These are phyloP conservation scores for Microglena sp. DNA, from an alignment of 139 green algal species.

Conservation along the genomic window DNA sequence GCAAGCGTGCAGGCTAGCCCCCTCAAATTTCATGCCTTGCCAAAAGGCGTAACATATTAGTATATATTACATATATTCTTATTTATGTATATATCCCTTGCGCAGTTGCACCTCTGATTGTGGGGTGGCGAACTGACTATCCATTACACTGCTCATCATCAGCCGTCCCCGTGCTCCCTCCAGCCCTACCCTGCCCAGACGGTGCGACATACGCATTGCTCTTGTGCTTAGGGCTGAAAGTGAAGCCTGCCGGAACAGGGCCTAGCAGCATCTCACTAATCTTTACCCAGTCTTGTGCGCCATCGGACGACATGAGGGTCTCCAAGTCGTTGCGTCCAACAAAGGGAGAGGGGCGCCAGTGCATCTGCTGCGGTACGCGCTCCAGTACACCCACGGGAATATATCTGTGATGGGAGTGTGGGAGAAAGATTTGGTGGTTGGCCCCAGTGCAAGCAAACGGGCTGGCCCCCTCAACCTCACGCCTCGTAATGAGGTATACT, in stretches of 20 bases:
- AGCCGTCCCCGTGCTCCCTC: conserved; percentile 6
- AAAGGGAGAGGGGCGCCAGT: conserved; percentile 62
- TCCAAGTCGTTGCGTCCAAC: conserved; percentile 71
- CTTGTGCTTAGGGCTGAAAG: conserved; percentile 89
- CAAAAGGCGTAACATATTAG: no score
- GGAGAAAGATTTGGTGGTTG: not conserved
- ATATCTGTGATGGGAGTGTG: conserved; percentile 53
- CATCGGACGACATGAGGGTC: conserved; percentile 66
- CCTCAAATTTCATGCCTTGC: no score
- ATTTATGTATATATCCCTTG: no score
- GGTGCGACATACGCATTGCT: conserved; percentile 17
- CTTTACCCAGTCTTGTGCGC: conserved; percentile 61
- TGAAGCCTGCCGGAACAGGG: conserved; percentile 52
- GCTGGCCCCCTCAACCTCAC: no score
- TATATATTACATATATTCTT: no score
- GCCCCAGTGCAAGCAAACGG: no score
- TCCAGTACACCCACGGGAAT: conserved; percentile 91
- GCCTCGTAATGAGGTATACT: no score
- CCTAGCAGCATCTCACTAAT: conserved; percentile 92
- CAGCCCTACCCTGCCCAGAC: not conserved
- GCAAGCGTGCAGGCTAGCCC: no score
- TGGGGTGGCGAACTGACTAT: no score
- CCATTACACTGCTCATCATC: no score
- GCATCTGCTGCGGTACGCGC: conserved; percentile 60
- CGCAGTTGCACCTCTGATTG: no score